Evolutionary conservation across 345 rosid genomes (phyloP).

Genomic region (Zanthoxylum bungeanum): DNA sequence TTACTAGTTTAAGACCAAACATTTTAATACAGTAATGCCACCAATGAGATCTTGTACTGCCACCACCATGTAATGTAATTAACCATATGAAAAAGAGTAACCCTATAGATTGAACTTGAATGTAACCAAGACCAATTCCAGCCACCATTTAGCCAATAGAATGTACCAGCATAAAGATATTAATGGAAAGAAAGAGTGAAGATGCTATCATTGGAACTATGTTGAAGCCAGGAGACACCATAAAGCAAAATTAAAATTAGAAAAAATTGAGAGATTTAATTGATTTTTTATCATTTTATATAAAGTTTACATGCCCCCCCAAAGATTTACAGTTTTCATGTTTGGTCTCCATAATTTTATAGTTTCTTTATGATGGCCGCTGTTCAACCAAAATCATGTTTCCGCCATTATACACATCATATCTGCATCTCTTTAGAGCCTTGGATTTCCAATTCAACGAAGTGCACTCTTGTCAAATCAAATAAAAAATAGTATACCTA

Average conservation of each 20-base stretch:
- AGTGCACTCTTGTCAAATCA: too few relatives aligned
- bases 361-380: not conserved
- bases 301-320: not conserved
- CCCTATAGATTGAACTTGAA: too few relatives aligned
- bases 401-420: too few relatives aligned
- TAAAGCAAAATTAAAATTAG: too few relatives aligned
- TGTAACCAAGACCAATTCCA: too few relatives aligned
- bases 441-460: not conserved
- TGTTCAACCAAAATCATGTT: not conserved
- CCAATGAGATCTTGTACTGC: not conserved
- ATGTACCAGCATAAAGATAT: too few relatives aligned
- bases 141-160: too few relatives aligned
- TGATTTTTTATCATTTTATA: too few relatives aligned
- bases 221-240: not conserved
- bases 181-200: not conserved
- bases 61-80: not conserved
- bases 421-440: not conserved
- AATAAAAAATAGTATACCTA: too few relatives aligned
- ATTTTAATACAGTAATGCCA: not conserved
- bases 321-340: not conserved
- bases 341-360: not conserved
- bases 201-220: not conserved
- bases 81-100: not conserved
- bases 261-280: not conserved
- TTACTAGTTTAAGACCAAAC: conserved; percentile 22